Base-by-base conservation (phyloP, 208 protist species). In the Leishmania arabica region DNA sequence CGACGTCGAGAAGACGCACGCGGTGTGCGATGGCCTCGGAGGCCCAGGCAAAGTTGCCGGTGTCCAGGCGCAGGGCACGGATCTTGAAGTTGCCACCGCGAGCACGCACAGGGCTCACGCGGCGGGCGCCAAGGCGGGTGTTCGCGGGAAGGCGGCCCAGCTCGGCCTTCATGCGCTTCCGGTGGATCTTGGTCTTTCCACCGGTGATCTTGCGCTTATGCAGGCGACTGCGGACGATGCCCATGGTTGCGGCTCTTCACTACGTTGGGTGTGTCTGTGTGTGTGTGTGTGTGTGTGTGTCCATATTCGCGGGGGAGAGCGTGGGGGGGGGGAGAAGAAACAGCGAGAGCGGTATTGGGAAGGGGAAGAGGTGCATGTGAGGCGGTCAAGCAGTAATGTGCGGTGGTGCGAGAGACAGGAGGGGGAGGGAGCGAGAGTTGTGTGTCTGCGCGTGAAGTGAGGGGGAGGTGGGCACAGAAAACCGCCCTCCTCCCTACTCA, bases 151-250 rank as follows among this genome's bases (percentile, higher is more conserved):
- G 98, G 81, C 99, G 93, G 79, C 98, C 99, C 45, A 99, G 86
- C 89, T 99, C 98, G 85, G 98, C 99, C 92, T 99, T 99, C 88
- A 99, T 96, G 91, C 94, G 94, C 92, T 98, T 97, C 81, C 91
- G 90, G 92, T 97, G 92, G 86, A 94, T 92, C 84, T 93, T 97
- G 76, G 90, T 97, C 87, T 98, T 98, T 81, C 97, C 99, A 93
- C 99, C 99, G 88, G 99, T 99, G 77, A 95, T 91, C 88, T 99
- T 98, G 90, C 99, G 96, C 95, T 99, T 99, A 92, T 99, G 99
- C 84, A 96, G 91, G 71, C 92, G 96, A 92, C 98, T 99, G 86
- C 99, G 95, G 84, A 99, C 97, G 86, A 99, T 99, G 91, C 99
- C 99, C 96, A 99, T 99, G 85, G 77, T 91, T 90, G 78, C 65